Base-by-base conservation (phyloP, 257 asterid genomes). In the Salvia splendens region DNA sequence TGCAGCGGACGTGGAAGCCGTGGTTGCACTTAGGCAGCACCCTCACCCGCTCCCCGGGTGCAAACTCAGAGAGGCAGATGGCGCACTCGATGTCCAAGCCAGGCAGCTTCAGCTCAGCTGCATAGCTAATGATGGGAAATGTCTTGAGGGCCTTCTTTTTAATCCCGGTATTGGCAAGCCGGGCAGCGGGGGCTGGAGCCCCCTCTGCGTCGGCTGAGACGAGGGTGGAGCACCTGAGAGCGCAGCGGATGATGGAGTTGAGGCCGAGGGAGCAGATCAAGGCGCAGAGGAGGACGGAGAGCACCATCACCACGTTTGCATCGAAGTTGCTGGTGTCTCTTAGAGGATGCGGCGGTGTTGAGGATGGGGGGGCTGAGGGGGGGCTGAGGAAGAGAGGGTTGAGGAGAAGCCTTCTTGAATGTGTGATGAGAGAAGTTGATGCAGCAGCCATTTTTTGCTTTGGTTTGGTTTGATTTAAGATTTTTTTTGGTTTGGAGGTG, bases 251-350 rank as follows among this genome's bases (percentile, higher is more conserved):
- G 77, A 84, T 81, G 8, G 89, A 84, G 43, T 84, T 84, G 0
- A 84, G 76, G 5, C 86, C 89, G 10, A 84, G 85, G 3, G 89
- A 84, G 74, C 89, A 84, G 49, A 84, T 84, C 3, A 84, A 8
- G 79, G 89, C 89, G 32, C 89, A 84, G 1, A 84, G 49, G 12
- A 84, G 89, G 72, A 84, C 89, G 0, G 89, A 81, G 2, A 84
- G 71, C 1, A 84, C 89, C 87, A 84, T 81, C 3, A 84, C 87
- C 3, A 84, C 85, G 33, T 84, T 84, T 0, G 85, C 80, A 17
- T 84, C 89, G 12, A 84, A 81, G 5, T 72, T 71, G 77, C 65
- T 75, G 77, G 9, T 68, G 45, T 67, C 68, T 14, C 46, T 64
- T 0, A 61, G 69, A 11, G 12, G 32, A 24, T 24, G 30, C 8